A percentile compares a stretch with the other conserved stretches of the same genome.
Conservation (phyloP, 768 basidiomycete genomes). For the Thelephora ganbajun region DNA sequence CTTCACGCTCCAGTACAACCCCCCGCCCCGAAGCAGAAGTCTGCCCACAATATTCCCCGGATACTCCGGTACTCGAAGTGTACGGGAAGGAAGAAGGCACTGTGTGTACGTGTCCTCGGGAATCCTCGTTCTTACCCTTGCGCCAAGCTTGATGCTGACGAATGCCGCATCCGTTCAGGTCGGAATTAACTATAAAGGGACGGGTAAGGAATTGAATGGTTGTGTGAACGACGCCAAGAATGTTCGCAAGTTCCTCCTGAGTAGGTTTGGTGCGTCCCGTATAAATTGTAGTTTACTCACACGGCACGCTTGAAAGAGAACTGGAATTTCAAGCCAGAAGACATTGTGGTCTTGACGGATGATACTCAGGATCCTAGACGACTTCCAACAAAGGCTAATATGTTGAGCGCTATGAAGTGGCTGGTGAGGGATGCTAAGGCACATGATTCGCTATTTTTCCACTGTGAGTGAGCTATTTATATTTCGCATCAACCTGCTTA, state of each 20-base stretch:
- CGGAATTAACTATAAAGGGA: conserved; percentile 78
- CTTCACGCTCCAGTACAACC: not conserved
- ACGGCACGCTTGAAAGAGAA: conserved; percentile 6
- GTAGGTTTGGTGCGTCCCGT: conserved; percentile 26
- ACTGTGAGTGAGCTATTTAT: conserved; percentile 35
- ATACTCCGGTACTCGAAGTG: conserved; percentile 82
- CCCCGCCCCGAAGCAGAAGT: not conserved
- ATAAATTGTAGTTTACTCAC: not conserved
- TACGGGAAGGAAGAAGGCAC: conserved; percentile 74
- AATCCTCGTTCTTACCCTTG: not conserved
- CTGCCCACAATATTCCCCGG: conserved; percentile 4
- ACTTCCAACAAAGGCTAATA: conserved; percentile 69
- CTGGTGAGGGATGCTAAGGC: conserved; percentile 69
- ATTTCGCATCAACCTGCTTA: not conserved
- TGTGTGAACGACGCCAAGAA: conserved; percentile 90
- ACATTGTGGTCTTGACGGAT: conserved; percentile 83
- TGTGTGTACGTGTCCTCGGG: conserved; percentile 64
- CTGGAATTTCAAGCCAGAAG: conserved; percentile 27
- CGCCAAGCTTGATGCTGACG: not conserved
- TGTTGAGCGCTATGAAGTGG: conserved; percentile 83
- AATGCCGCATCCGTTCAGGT: conserved; percentile 31
- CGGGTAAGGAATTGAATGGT: conserved; percentile 52
- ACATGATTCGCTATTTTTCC: conserved; percentile 84
- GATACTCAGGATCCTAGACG: conserved; percentile 46
- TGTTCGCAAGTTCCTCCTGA: conserved; percentile 59